These are phyloP conservation scores for Kwoniella sp. DNA, from an alignment of 768 basidiomycete genomes.

Conservation along the genomic window DNA sequence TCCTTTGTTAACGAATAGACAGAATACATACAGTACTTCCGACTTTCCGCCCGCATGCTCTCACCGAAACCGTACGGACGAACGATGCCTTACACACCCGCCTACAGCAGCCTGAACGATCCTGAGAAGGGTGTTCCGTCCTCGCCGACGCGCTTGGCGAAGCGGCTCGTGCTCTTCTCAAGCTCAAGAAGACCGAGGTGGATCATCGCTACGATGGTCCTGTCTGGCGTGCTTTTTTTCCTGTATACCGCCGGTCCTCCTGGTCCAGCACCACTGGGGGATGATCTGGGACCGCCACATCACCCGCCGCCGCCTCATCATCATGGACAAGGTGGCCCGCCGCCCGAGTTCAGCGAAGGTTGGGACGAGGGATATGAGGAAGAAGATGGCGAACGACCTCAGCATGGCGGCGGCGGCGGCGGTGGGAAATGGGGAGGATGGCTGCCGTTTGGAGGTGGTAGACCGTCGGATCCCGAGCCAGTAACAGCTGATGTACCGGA, in stretches of 20 bases:
- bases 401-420: conserved; percentile 5
- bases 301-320: conserved; percentile 5
- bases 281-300: background rate
- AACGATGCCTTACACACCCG: conserved; percentile 21
- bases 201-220: conserved; percentile 5
- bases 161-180: background rate
- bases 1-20: no score
- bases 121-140: conserved; percentile 16
- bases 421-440: conserved; percentile 11
- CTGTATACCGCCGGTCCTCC: conserved; percentile 2
- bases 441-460: conserved; percentile 14
- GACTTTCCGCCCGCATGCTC: background rate
- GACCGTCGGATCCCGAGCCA: conserved; percentile 5
- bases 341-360: conserved; percentile 5
- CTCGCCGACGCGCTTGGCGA: conserved; percentile 6
- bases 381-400: conserved; percentile 2
- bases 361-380: conserved; percentile 16
- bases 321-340: background rate
- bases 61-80: conserved; percentile 1
- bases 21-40: no score
- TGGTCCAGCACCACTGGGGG: background rate
- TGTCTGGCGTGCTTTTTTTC: conserved; percentile 1
- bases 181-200: conserved; percentile 9
- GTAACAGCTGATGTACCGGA: background rate
- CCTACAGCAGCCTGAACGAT: conserved; percentile 9